Base-by-base conservation (phyloP, 768 basidiomycete species). In the Lentinula aciculospora region DNA sequence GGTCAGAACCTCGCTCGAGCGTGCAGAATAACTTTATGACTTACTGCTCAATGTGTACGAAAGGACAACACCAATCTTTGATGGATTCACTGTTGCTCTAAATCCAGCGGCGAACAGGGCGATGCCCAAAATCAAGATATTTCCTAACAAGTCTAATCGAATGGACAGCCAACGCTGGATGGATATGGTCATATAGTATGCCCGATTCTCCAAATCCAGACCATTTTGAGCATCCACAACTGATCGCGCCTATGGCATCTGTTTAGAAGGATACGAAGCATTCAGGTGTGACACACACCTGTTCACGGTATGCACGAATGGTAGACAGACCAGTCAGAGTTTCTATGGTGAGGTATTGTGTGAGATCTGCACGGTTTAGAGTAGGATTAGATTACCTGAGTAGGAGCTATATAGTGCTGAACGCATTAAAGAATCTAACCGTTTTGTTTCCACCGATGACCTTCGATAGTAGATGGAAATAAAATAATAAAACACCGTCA, bases 11-110 rank as follows among this genome's bases (percentile, higher is more conserved):
- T 42, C 19, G 19, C 27, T 17, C 9, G 36, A n/a, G n/a, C n/a
- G n/a, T n/a, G n/a, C n/a, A 23, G 8, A 55, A 37, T 36, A 6
- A 40, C 27, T 42, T 1, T 28, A 56, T 25, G 13, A 73, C 79
- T 62, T 65, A 81, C 79, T 77, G 66, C 74, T 69, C 19, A 76
- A 64, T 2, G 76, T 74, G 61, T 82, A 83, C 1, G 78, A 76
- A 19, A 84, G 67, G 0, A 82, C 80, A 0, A 82, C 80, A 31
- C 83, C 83, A 56, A 82, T 78, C 62, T 79, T 81, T 4, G 80
- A 63, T 13, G 64, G 69, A 49, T 65, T 66, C n/a, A 80, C 74
- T 4, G 69, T 64, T 42, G 67, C 64, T 21, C 77, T 63, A 64
- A 77, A 76, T 4, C 75, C 72, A 1, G 75, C 75, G 13, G 79